These are phyloP conservation scores for Acorus gramineus DNA, from an alignment of 106 monocot species.

Conservation along the genomic window DNA sequence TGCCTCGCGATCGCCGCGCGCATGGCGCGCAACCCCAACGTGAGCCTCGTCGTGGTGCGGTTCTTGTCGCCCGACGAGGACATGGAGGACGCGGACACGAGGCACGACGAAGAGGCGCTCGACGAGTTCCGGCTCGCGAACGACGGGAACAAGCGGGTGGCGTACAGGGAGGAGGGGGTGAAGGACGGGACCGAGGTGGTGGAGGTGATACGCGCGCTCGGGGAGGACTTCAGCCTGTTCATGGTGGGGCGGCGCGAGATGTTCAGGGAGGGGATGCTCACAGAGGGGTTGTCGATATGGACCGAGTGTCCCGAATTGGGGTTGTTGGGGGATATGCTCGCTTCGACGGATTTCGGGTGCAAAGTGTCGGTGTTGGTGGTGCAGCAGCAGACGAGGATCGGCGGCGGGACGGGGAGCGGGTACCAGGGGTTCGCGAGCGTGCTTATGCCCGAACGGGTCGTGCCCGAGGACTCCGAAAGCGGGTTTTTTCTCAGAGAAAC, in stretches of 20 bases:
- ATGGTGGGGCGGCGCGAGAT: slow-evolving; percentile 23
- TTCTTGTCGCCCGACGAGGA: not conserved
- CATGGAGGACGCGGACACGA: not conserved
- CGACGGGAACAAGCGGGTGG: not conserved
- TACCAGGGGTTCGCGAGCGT: not conserved
- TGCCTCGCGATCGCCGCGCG: slow-evolving; percentile 11
- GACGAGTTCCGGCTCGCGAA: slow-evolving; percentile 10
- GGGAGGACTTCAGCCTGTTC: slow-evolving; percentile 22
- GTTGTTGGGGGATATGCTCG: slow-evolving; percentile 32
- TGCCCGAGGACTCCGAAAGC: not conserved
- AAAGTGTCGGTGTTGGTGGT: slow-evolving; percentile 38
- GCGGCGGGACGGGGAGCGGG: not conserved
- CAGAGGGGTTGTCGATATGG: slow-evolving; percentile 30
- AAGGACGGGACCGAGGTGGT: slow-evolving; percentile 20
- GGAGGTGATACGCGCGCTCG: slow-evolving; percentile 9
- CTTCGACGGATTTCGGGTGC: slow-evolving; percentile 15
- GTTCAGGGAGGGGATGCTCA: slow-evolving; percentile 7
- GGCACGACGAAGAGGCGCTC: slow-evolving; percentile 5
- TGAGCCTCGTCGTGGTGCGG: slow-evolving; percentile 14
- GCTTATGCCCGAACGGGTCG: not conserved
- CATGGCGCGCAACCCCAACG: slow-evolving; percentile 2
- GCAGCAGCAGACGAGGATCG: slow-evolving; percentile 33
- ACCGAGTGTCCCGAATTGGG: slow-evolving; percentile 50
- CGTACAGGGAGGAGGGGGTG: slow-evolving; percentile 16
- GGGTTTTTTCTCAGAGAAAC: not conserved